Evolutionary conservation across 345 rosid species (phyloP).

Genomic region (Luvunga scandens): DNA sequence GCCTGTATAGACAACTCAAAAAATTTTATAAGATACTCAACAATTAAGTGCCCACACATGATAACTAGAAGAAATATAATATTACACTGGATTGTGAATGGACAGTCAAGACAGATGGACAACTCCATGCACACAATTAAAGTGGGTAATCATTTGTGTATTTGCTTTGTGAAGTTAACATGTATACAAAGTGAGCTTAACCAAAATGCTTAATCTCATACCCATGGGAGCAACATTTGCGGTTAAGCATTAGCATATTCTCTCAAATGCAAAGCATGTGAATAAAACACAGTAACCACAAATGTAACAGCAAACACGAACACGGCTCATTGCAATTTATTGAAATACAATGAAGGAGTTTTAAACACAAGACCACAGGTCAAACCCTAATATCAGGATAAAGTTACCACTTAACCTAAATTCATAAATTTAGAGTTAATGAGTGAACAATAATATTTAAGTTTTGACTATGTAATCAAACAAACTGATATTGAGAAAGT

Average conservation of each 20-base stretch:
- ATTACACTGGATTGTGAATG: background rate
- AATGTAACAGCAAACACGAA: background rate
- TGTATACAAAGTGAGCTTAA: background rate
- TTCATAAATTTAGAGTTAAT: background rate
- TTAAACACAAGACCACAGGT: background rate
- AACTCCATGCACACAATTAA: background rate
- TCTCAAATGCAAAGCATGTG: background rate
- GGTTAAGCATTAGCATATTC: background rate
- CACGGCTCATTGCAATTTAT: background rate
- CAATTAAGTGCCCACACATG: background rate
- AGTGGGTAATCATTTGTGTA: background rate
- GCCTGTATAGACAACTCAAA: conserved; percentile 42
- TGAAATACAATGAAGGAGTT: background rate
- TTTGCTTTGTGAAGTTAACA: background rate
- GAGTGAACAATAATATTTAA: background rate
- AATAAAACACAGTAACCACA: background rate
- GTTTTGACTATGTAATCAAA: background rate
- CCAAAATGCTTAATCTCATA: background rate
- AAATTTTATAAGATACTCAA: background rate
- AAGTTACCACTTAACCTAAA: background rate
- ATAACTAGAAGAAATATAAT: background rate
- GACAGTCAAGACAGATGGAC: background rate
- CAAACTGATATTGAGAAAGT: background rate
- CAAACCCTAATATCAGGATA: background rate
- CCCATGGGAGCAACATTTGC: background rate